These are phyloP conservation scores for Skeletonema marinoi DNA, from an alignment of 108 stramenopile genomes.

Conservation along the genomic window DNA sequence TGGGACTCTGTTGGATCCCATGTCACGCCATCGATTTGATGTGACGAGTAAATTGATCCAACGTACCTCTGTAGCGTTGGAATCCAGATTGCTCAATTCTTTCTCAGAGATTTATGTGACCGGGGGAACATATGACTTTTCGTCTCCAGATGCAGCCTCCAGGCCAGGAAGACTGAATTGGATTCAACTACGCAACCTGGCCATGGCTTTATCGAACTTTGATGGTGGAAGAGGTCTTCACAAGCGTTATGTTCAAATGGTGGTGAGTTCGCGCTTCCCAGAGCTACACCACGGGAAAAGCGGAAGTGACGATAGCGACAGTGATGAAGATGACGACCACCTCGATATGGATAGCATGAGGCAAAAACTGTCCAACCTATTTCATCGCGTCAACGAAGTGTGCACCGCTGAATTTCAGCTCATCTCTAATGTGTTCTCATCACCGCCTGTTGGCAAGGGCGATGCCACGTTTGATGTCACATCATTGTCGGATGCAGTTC, in stretches of 20 bases:
- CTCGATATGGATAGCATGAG: constrained; percentile 77
- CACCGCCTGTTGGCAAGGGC: constrained; percentile 39
- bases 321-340: constrained; percentile 44
- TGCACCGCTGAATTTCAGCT: constrained; percentile 85
- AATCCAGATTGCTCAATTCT: constrained; percentile 66
- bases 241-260: constrained; percentile 79
- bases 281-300: constrained; percentile 59
- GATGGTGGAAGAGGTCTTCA: constrained; percentile 73
- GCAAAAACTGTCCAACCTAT: constrained; percentile 73
- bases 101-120: constrained; percentile 68
- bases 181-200: constrained; percentile 66
- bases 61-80: constrained; percentile 71
- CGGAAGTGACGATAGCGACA: constrained; percentile 38
- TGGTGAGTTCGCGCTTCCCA: constrained; percentile 73
- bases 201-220: constrained; percentile 72
- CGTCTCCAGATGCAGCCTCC: constrained; percentile 37
- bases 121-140: constrained; percentile 82
- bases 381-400: constrained; percentile 83
- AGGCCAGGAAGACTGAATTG: constrained; percentile 70
- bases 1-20: constrained; percentile 44
- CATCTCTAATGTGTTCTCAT: constrained; percentile 80
- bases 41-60: constrained; percentile 75
- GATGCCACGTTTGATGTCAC: constrained; percentile 48
- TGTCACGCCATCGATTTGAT: constrained; percentile 69
- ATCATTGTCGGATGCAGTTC: constrained; percentile 64